Conservation (phyloP, 306 rosid genomes). For the Canavalia ensiformis region DNA sequence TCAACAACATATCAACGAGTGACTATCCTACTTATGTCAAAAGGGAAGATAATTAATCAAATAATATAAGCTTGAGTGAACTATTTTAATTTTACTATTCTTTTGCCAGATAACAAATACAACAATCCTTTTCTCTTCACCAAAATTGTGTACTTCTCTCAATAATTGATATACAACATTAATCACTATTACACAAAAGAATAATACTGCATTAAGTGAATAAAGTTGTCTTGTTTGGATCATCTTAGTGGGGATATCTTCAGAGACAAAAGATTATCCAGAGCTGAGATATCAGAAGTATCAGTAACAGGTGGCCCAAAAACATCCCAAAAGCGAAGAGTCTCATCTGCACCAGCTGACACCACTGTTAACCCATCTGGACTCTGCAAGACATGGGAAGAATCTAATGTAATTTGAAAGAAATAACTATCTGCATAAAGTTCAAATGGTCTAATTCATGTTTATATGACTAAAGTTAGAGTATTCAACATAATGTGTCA, state of each 20-base stretch:
- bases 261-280: conserved; percentile 63
- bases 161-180: not conserved
- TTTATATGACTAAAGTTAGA: conserved; percentile 28
- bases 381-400: conserved; percentile 58
- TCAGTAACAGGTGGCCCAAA: conserved; percentile 67
- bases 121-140: not conserved
- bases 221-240: conserved; percentile 40
- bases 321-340: conserved; percentile 78
- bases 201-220: not conserved
- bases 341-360: conserved; percentile 80
- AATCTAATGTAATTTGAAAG: not conserved
- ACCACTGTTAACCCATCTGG: conserved; percentile 82
- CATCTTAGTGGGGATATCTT: conserved; percentile 72
- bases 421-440: not conserved
- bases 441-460: not conserved
- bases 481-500: not conserved
- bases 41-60: not conserved
- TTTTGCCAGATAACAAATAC: not conserved
- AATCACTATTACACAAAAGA: conserved; percentile 30
- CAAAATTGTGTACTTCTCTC: conserved; percentile 19
- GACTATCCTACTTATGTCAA: not conserved
- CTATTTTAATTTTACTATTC: not conserved
- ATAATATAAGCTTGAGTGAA: conserved; percentile 3
- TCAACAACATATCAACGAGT: too few relatives aligned
- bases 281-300: conserved; percentile 48